A percentile compares a stretch with the other conserved stretches of the same genome.
Evolutionary conservation across 192 early-diverging fungal genomes (phyloP).

Genomic region (Coemansia sp.): DNA sequence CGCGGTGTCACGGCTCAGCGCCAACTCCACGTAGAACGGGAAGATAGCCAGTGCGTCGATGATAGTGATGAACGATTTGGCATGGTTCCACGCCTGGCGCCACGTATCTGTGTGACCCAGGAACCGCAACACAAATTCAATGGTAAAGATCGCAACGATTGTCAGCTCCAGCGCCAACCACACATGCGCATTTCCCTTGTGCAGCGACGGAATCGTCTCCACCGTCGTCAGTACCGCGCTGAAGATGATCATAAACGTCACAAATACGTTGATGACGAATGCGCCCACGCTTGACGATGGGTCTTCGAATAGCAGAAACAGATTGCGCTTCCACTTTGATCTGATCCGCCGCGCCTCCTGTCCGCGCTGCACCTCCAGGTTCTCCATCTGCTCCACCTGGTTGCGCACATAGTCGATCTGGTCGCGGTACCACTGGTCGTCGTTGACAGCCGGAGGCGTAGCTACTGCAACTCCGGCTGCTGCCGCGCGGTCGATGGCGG

Average conservation of each 20-base stretch:
- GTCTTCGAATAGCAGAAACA: slow-evolving; percentile 76
- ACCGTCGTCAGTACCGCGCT: slow-evolving; percentile 73
- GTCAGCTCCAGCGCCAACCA: slow-evolving; percentile 69
- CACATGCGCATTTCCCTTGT: slow-evolving; percentile 48
- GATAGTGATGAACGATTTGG: slow-evolving; percentile 54
- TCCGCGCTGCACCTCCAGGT: slow-evolving; percentile 39
- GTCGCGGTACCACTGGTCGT: slow-evolving; percentile 52
- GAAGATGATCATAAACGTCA: slow-evolving; percentile 71
- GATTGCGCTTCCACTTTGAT: slow-evolving; percentile 58
- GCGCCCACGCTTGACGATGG: slow-evolving; percentile 72
- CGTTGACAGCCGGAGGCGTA: slow-evolving; percentile 28
- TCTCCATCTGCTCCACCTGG: slow-evolving; percentile 54
- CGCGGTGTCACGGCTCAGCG: slow-evolving; percentile 65
- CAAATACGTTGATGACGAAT: slow-evolving; percentile 71
- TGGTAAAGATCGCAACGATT: slow-evolving; percentile 72
- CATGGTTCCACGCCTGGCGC: slow-evolving; percentile 58
- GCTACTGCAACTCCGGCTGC: slow-evolving; percentile 21
- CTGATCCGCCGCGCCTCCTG: slow-evolving; percentile 47
- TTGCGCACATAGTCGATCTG: slow-evolving; percentile 56
- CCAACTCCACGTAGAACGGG: slow-evolving; percentile 77
- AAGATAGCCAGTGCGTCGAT: slow-evolving; percentile 77
- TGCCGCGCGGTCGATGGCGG: slow-evolving; percentile 13
- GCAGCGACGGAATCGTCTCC: slow-evolving; percentile 78
- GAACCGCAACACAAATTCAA: slow-evolving; percentile 70
- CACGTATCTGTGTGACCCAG: slow-evolving; percentile 72